Base-by-base conservation (phyloP, 176 grass and related monocot genomes). In the Zoysia pacifica region DNA sequence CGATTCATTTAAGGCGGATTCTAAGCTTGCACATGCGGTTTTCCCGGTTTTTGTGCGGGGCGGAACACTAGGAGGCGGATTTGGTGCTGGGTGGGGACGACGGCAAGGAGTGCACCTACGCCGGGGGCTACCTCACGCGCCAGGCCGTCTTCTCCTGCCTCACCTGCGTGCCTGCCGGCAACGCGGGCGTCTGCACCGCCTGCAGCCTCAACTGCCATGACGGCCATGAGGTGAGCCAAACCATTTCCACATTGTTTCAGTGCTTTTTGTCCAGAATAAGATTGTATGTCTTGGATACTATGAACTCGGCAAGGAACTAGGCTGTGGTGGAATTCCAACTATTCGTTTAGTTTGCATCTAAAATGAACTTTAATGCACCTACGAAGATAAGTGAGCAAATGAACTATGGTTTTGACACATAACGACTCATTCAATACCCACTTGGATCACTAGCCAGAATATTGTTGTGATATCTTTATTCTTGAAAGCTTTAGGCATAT, bases 61-160 rank as follows among this genome's bases (percentile, higher is more conserved):
- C 3, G 56, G 70, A 80, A 89, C 76, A 45, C 69, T 86, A 99
- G 96, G 92, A 95, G 74, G 96, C 84, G 15, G 92, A 99, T 86
- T 89, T 99, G 83, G 92, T 99, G 54, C 79, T 99, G 68, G 96
- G 96, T 46, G 96, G 92, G 11, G 96, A 99, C 79, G 96, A 99
- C 35, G 96, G 96, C 59, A 89, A 93, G 81, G 96, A 95, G 69
- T 99, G 96, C 92, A 99, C 96, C 62, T 99, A 95, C 78, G 83
- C 75, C 44, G 81, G 70, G 40, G 90, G 96, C 2, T 95, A 95
- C 86, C 86, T 94, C 88, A 99, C 91, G 73, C 91, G 96, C 83
- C 96, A 99, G 86, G 96, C 96, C 43, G 88, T 99, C 46, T 99
- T 99, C 90, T 99, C 96, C 18, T 99, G 96, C 73, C 84, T 99